Base-by-base conservation (phyloP, 768 basidiomycete species). In the Mycena filopes region DNA sequence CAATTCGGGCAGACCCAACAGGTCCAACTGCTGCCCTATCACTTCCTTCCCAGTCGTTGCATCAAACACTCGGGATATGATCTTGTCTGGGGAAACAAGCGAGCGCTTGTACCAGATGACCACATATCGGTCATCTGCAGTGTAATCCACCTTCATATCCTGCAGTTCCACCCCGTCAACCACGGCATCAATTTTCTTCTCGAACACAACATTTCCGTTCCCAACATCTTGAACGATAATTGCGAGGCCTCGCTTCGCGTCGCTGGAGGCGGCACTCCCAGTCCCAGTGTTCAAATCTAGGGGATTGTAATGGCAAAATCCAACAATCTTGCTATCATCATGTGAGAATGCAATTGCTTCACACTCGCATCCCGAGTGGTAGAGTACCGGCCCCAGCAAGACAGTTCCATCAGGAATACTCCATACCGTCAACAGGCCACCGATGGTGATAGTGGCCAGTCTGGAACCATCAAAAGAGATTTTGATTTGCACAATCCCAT, bases 91-190 rank as follows among this genome's bases (percentile, higher is more conserved):
- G 47, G n/a, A 20, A 36, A 38, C 10, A 11, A 28, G 2, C 13
- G 43, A 23, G 31, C 21, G 23, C 21, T 29, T n/a, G 25, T 59
- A 59, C 47, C 57, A 49, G 23, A 59, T 10, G 13, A 49, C 40
- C 3, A 59, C 36, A 49, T 59, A 31, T 38, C 20, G 20, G 36
- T 42, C 47, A 21, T 49, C 43, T 3, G 47, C 20, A 6, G 57
- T 49, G 26, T 58, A 58, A 40, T 41, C 33, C 4, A 48, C 28
- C 23, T 48, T 38, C 21, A 48, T 33, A 8, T 10, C 45, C 20
- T 46, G 29, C 1, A 56, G 42, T 23, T 46, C 43, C 10, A 10
- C 3, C 1, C 38, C 57, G 20, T 48, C 38, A 9, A 49, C 7
- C 26, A 38, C 47, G 38, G 1, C 11, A 10, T 49, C 57, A 12